Percentiles rank a stretch among this genome's conserved stretches.
phyloP scores from a whole-genome alignment of 148 eudicot genomes.

The Rhododendron kiyosumense region DNA sequence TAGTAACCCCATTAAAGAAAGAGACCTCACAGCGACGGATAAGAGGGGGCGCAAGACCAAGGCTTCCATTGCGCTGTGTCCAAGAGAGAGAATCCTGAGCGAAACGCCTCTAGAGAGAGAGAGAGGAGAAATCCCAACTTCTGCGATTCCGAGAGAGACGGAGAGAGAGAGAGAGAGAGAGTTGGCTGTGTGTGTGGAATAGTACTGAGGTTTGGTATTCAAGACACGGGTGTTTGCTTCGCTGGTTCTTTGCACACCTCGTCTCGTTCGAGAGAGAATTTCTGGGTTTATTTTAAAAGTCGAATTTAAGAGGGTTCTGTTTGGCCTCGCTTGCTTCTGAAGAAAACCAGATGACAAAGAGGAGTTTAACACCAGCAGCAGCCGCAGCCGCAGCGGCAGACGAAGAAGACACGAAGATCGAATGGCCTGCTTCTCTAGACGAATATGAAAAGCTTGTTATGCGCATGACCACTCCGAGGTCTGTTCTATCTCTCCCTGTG shows the following conservation, averaged over 20 bases:
- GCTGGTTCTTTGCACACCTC: neutral
- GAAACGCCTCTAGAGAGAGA: conserved; percentile 14
- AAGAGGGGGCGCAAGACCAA: conserved; percentile 4
- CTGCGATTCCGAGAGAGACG: neutral
- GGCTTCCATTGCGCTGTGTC: conserved; percentile 16
- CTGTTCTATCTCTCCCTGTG: conserved; percentile 9
- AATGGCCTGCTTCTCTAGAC: conserved; percentile 67
- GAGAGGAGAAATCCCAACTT: neutral
- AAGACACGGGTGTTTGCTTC: neutral
- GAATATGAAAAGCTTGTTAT: conserved; percentile 84
- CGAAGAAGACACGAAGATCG: conserved; percentile 29
- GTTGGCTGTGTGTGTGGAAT: neutral
- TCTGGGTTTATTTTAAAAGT: neutral
- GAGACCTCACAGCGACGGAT: neutral
- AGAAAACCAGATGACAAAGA: neutral
- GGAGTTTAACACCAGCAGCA: no score
- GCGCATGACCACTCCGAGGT: conserved; percentile 79
- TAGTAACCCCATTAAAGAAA: conserved; percentile 10
- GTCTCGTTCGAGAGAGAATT: neutral
- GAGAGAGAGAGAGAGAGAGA: neutral
- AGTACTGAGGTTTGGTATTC: neutral
- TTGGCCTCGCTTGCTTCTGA: neutral
- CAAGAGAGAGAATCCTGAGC: neutral
- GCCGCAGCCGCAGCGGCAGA: neutral
- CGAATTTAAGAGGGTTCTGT: neutral